Percentiles rank a stretch among this genome's conserved stretches.
Evolutionary conservation across 768 basidiomycete genomes (phyloP).

Genomic region (Mycena metata): DNA sequence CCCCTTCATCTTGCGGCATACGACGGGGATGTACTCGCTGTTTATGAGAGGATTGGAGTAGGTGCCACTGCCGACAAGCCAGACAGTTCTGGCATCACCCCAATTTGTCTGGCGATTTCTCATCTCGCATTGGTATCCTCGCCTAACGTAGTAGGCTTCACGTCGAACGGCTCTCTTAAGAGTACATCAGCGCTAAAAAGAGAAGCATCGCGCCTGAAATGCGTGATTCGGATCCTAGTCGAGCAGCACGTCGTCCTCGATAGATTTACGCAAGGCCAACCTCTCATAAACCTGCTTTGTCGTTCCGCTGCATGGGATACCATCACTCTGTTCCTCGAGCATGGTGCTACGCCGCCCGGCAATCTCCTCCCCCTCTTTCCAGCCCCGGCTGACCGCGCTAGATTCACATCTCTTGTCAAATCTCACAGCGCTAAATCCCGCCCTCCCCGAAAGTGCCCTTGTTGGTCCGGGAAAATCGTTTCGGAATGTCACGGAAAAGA

Average conservation of each 20-base stretch:
- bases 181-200: neutral
- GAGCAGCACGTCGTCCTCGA: slow-evolving; percentile 22
- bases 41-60: slow-evolving; percentile 1
- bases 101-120: slow-evolving; percentile 19
- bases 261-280: slow-evolving; percentile 11
- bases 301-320: slow-evolving; percentile 13
- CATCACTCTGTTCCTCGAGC: slow-evolving; percentile 22
- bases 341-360: slow-evolving; percentile 8
- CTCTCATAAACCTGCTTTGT: slow-evolving; percentile 12
- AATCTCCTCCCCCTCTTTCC: slow-evolving; percentile 2
- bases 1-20: slow-evolving; percentile 11
- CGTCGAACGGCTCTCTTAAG: neutral
- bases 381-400: neutral
- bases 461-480: slow-evolving; percentile 21
- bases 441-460: slow-evolving; percentile 19
- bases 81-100: slow-evolving; percentile 22
- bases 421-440: neutral
- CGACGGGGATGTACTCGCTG: slow-evolving; percentile 21
- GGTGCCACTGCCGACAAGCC: slow-evolving; percentile 13
- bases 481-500: slow-evolving; percentile 12
- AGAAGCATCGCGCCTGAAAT: slow-evolving; percentile 12
- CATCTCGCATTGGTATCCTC: slow-evolving; percentile 10
- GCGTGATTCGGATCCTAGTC: slow-evolving; percentile 16
- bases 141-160: neutral
- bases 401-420: slow-evolving; percentile 3